phyloP scores from a whole-genome alignment of 169 alveolate genomes.

The Babesia bovis region DNA sequence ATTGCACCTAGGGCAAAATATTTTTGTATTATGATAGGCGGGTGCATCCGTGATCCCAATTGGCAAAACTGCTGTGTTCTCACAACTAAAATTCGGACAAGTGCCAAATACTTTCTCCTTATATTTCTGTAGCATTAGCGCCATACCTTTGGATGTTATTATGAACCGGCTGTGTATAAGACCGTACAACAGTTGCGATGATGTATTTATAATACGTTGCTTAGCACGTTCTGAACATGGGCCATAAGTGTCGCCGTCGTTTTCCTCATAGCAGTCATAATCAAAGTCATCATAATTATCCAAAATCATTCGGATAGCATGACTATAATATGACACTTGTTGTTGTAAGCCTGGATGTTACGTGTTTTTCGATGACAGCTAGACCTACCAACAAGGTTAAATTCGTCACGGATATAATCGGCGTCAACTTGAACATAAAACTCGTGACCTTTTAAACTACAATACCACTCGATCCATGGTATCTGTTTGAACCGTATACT shows the following conservation, averaged over 20 bases:
- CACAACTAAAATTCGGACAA: constrained; percentile 87
- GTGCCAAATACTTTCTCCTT: constrained; percentile 83
- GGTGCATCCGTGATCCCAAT: constrained; percentile 88
- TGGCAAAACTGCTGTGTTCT: constrained; percentile 85
- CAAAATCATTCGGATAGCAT: constrained; percentile 85
- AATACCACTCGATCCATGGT: constrained; percentile 96
- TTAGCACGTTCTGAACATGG: constrained; percentile 71
- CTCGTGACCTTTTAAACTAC: constrained; percentile 91
- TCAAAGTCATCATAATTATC: constrained; percentile 83
- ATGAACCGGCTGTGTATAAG: constrained; percentile 88
- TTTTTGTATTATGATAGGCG: constrained; percentile 85
- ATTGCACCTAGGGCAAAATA: constrained; percentile 90
- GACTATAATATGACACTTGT: constrained; percentile 83
- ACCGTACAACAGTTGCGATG: constrained; percentile 89
- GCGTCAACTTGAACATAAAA: constrained; percentile 92
- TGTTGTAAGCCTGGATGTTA: constrained; percentile 65
- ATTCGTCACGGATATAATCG: constrained; percentile 90
- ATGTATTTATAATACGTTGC: constrained; percentile 76
- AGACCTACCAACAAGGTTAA: constrained; percentile 86
- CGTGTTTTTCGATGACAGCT: background rate
- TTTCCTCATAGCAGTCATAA: constrained; percentile 76
- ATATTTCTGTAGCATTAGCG: constrained; percentile 86
- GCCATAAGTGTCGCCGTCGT: constrained; percentile 72
- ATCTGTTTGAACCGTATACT: constrained; percentile 41
- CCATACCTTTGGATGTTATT: constrained; percentile 87